A percentile compares a stretch with the other conserved stretches of the same genome.
These are phyloP conservation scores for Nakazawaea peltata DNA, from an alignment of 805 yeast species.

Conservation along the genomic window DNA sequence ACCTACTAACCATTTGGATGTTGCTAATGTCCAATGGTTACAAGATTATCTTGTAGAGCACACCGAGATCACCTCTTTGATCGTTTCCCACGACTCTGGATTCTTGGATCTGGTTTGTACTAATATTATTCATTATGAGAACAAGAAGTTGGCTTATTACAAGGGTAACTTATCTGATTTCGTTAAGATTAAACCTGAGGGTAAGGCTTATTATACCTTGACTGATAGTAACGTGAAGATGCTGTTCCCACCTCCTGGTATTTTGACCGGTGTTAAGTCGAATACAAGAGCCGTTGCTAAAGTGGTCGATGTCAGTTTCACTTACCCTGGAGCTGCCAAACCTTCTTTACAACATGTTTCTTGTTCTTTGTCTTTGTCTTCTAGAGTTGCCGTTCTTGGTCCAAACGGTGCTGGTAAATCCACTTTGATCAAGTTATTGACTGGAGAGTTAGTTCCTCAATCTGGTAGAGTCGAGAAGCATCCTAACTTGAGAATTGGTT, in stretches of 20 bases:
- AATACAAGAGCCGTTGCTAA: conserved; percentile 83
- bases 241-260: conserved; percentile 99
- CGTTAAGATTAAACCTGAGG: conserved; percentile 90
- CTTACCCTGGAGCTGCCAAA: conserved; percentile 83
- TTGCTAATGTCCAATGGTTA: conserved; percentile 87
- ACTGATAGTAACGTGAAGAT: conserved; percentile 89
- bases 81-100: conserved; percentile 97
- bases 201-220: conserved; percentile 89
- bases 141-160: conserved; percentile 88
- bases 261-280: conserved; percentile 94
- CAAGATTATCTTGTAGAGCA: conserved; percentile 79
- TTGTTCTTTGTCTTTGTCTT: conserved; percentile 88
- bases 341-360: conserved; percentile 77
- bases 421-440: conserved; percentile 84
- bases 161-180: conserved; percentile 93
- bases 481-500: conserved; percentile 96
- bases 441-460: conserved; percentile 85
- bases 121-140: conserved; percentile 93
- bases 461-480: conserved; percentile 93
- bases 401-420: conserved; percentile 99
- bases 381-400: conserved; percentile 93
- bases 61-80: conserved; percentile 84
- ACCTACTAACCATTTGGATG: conserved; percentile 98
- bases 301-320: conserved; percentile 75
- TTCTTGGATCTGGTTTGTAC: conserved; percentile 94